A percentile compares a stretch with the other conserved stretches of the same genome.
phyloP scores from a whole-genome alignment of 139 green algal genomes.

The Mesotaenium endlicherianum region DNA sequence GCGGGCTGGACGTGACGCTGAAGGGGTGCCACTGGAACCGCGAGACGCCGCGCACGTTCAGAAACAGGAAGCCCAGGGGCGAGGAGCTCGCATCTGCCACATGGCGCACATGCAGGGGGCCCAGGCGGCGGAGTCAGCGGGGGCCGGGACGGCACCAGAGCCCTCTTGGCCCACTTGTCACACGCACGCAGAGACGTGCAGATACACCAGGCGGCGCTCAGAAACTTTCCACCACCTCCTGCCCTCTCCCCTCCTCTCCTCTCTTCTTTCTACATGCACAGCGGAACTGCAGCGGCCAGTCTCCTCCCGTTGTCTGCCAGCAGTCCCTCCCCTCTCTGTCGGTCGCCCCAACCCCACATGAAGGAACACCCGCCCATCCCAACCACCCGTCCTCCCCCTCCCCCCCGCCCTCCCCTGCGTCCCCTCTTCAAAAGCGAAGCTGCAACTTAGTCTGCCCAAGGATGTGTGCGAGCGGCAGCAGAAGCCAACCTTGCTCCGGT shows the following conservation, averaged over 20 bases:
- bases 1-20: neutral
- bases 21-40: constrained; percentile 27
- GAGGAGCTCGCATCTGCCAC: neutral
- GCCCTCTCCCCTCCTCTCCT: neutral
- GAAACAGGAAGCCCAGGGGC: constrained; percentile 1
- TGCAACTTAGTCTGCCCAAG: neutral
- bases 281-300: neutral
- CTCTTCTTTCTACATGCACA: neutral
- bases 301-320: no score
- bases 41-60: neutral
- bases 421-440: neutral
- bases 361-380: neutral
- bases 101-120: neutral
- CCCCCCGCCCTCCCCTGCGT: neutral
- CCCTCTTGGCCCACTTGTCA: neutral
- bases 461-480: neutral
- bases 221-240: neutral
- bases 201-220: neutral
- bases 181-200: neutral
- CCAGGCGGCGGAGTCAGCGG: neutral
- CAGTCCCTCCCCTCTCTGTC: no score
- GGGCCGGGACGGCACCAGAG: neutral
- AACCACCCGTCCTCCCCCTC: neutral
- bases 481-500: neutral
- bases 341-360: neutral